A percentile compares a stretch with the other conserved stretches of the same genome.
Evolutionary conservation across 495 filamentous ascomycete genomes (phyloP).

Genomic region (Chaetomium fimeti): DNA sequence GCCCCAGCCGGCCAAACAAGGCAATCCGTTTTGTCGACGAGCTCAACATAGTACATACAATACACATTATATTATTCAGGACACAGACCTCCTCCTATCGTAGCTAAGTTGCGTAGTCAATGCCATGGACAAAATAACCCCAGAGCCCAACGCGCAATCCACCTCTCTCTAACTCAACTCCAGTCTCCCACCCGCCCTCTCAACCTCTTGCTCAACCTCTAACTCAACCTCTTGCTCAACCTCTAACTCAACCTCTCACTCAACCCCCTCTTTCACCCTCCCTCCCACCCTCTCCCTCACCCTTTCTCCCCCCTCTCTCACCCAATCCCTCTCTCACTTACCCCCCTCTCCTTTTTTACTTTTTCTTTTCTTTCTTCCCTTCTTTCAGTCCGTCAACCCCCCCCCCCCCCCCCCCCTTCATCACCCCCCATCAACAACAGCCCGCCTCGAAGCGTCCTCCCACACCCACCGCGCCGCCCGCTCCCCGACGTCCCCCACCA

Average conservation of each 20-base stretch:
- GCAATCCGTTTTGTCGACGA: not conserved
- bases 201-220: no score
- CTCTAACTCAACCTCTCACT: no score
- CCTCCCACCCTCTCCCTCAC: no score
- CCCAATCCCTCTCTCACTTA: no score
- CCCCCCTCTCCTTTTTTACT: no score
- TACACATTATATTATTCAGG: not conserved
- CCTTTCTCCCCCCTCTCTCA: not conserved
- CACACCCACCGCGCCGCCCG: conserved; percentile 72
- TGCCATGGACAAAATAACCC: not conserved
- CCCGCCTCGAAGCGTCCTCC: conserved; percentile 48
- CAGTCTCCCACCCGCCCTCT: no score
- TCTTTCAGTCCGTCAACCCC: no score
- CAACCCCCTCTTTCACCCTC: no score
- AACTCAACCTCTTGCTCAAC: no score
- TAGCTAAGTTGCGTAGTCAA: not conserved
- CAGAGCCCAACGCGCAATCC: no score
- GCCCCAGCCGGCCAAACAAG: not conserved
- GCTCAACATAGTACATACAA: not conserved
- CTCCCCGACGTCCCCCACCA: conserved; percentile 72
- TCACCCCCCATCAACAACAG: conserved; percentile 23
- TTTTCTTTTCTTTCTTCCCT: no score
- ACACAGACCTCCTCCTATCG: not conserved
- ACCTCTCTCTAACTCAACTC: no score
- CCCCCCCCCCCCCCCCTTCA: not conserved